phyloP scores from a whole-genome alignment of 2,329 filamentous ascomycete genomes.

The Cladophialophora psammophila region DNA sequence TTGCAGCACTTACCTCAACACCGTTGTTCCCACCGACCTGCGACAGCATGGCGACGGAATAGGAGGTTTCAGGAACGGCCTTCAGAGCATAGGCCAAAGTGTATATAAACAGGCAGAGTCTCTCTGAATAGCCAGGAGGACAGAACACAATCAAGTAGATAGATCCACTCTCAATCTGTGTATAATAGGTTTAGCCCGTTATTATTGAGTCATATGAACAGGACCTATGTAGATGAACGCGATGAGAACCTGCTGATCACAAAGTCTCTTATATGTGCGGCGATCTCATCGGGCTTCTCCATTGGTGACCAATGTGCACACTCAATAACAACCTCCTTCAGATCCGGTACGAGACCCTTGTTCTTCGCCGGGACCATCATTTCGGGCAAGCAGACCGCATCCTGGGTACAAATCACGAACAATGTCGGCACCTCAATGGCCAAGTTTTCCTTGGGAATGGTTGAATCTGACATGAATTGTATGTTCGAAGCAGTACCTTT shows the following conservation, averaged over 20 bases:
- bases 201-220: no score
- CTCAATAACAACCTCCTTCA: conserved; percentile 5
- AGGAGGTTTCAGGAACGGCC: no score
- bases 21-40: no score
- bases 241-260: conserved; percentile 8
- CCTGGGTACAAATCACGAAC: conserved; percentile 13
- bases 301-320: conserved; percentile 18
- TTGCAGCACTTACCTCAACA: no score
- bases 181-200: no score
- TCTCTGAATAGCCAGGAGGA: no score
- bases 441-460: conserved; percentile 2
- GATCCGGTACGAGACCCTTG: conserved; percentile 10
- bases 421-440: conserved; percentile 11
- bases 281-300: conserved; percentile 20
- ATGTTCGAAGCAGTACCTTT: conserved; percentile 2
- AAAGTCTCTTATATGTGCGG: conserved; percentile 15
- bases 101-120: no score
- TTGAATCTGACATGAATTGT: conserved; percentile 7
- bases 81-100: no score
- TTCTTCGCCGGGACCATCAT: conserved; percentile 1
- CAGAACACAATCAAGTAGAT: no score
- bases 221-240: no score
- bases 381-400: conserved; percentile 8
- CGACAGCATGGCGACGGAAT: no score
- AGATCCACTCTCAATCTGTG: no score